phyloP scores from a whole-genome alignment of 345 rosid genomes.

The Odontarrhena argentea region DNA sequence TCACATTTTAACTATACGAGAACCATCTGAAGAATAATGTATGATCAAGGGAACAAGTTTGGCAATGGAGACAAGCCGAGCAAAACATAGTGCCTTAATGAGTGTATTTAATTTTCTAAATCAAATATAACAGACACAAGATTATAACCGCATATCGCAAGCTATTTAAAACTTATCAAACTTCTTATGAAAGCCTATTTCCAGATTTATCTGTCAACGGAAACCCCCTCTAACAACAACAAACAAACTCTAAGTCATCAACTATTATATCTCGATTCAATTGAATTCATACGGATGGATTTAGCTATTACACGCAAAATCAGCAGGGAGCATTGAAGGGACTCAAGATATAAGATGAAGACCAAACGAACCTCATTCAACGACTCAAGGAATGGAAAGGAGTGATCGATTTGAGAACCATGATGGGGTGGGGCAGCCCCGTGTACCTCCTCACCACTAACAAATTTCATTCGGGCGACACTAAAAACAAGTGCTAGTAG shows the following conservation, averaged over 20 bases:
- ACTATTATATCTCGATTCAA: conserved; percentile 6
- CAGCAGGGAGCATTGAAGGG: conserved; percentile 12
- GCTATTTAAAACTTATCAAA: background rate
- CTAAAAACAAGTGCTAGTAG: conserved; percentile 88
- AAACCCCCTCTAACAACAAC: conserved; percentile 5
- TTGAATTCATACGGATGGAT: background rate
- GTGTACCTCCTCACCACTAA: conserved; percentile 79
- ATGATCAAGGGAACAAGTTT: conserved; percentile 1
- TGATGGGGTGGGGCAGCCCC: conserved; percentile 61
- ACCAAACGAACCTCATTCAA: conserved; percentile 70
- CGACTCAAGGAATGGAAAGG: conserved; percentile 93
- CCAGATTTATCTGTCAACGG: background rate
- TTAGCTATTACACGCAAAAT: background rate
- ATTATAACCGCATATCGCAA: background rate
- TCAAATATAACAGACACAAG: background rate
- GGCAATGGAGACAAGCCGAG: background rate
- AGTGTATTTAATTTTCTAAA: background rate
- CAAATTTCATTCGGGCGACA: conserved; percentile 90
- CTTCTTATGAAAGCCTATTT: background rate
- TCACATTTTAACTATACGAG: background rate
- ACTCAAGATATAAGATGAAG: conserved; percentile 10
- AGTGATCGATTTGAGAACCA: conserved; percentile 65
- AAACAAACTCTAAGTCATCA: background rate
- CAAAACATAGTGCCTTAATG: background rate
- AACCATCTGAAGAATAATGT: background rate